phyloP scores from a whole-genome alignment of 352 stramenopile species.

The Pythium grandisporangium region DNA sequence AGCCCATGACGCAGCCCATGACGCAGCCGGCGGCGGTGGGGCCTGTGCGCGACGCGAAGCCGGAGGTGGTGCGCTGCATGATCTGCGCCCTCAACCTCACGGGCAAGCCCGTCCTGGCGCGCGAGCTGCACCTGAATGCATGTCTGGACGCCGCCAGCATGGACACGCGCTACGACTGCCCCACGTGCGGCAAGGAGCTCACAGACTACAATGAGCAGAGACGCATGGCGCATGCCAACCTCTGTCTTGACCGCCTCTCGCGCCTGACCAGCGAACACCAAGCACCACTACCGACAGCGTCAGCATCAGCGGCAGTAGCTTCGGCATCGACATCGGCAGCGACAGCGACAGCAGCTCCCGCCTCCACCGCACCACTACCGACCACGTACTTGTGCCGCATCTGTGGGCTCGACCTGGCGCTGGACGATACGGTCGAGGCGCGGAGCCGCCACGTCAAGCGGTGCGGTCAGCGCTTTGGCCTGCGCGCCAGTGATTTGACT shows the following conservation, averaged over 20 bases:
- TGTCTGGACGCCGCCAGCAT: slow-evolving; percentile 43
- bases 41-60: not conserved
- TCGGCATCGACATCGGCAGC: not conserved
- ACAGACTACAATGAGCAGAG: slow-evolving; percentile 58
- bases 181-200: slow-evolving; percentile 41
- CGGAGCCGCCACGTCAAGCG: slow-evolving; percentile 78
- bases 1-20: slow-evolving; percentile 7
- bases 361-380: not conserved
- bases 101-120: slow-evolving; percentile 28
- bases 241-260: slow-evolving; percentile 38
- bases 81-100: slow-evolving; percentile 61
- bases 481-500: slow-evolving; percentile 38
- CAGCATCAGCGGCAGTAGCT: not conserved
- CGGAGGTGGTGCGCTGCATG: slow-evolving; percentile 25
- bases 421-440: slow-evolving; percentile 19
- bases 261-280: slow-evolving; percentile 1
- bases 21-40: not conserved
- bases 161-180: slow-evolving; percentile 32
- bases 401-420: slow-evolving; percentile 40
- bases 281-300: not conserved
- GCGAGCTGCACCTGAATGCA: slow-evolving; percentile 60
- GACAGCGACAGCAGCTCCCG: slow-evolving; percentile 1
- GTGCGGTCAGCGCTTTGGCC: slow-evolving; percentile 59
- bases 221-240: slow-evolving; percentile 56
- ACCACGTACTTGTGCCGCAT: slow-evolving; percentile 52